These are phyloP conservation scores for Didymella pomorum DNA, from an alignment of 2,329 filamentous ascomycete genomes.

Conservation along the genomic window DNA sequence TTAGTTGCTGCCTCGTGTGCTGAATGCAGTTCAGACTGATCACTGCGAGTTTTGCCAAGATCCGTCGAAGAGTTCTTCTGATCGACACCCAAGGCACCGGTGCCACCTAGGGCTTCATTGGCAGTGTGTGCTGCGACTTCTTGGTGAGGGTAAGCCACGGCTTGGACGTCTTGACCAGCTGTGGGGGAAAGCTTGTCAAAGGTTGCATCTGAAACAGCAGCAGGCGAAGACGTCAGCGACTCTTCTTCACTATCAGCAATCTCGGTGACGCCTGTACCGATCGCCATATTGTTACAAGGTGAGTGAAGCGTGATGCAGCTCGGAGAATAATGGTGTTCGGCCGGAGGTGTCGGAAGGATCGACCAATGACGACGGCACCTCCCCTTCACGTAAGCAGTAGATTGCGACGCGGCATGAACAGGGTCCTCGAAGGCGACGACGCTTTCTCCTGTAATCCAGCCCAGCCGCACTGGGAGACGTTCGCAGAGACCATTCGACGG, in stretches of 20 bases:
- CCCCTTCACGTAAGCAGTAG: conserved; percentile 38
- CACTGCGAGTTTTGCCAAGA: conserved; percentile 15
- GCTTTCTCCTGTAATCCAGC: conserved; percentile 5
- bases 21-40: conserved; percentile 21
- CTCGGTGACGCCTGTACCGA: conserved; percentile 31
- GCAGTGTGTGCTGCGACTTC: conserved; percentile 18
- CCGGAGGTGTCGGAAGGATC: conserved; percentile 17
- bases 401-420: conserved; percentile 35
- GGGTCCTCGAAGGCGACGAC: conserved; percentile 17
- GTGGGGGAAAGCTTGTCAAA: conserved; percentile 35
- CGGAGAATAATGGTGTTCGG: conserved; percentile 11
- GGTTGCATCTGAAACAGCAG: conserved; percentile 21
- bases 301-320: conserved; percentile 2
- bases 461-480: conserved; percentile 2
- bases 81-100: conserved; percentile 25
- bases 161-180: conserved; percentile 34
- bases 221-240: conserved; percentile 41
- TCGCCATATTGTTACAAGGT: conserved; percentile 33
- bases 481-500: conserved; percentile 1
- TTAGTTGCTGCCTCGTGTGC: conserved; percentile 5
- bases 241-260: conserved; percentile 48
- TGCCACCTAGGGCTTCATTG: conserved; percentile 15
- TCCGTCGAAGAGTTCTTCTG: conserved; percentile 22
- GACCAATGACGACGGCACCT: conserved; percentile 32
- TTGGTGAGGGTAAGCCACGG: conserved; percentile 28